Conservation (phyloP, 2,329 filamentous ascomycete genomes). For the Phaeoacremonium minimum region DNA sequence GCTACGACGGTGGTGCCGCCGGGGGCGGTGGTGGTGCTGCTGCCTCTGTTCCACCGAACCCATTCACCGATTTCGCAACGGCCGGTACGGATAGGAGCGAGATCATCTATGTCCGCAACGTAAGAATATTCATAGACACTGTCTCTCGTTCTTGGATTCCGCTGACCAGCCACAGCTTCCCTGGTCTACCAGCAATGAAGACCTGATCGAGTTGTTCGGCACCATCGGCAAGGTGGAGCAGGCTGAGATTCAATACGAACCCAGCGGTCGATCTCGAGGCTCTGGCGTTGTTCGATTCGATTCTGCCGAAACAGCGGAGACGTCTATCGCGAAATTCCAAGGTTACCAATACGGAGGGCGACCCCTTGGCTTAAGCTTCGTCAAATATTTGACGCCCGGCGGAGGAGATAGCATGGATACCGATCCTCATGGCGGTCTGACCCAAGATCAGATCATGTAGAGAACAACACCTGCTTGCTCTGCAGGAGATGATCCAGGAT, state of each 20-base stretch:
- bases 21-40: conserved; percentile 34
- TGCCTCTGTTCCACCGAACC: conserved; percentile 64
- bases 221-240: conserved; percentile 98
- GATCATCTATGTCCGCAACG: conserved; percentile 93
- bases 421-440: conserved; percentile 68
- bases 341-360: conserved; percentile 96
- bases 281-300: conserved; percentile 97
- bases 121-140: conserved; percentile 59
- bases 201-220: conserved; percentile 91
- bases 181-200: conserved; percentile 98
- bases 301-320: conserved; percentile 76
- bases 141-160: too few relatives aligned
- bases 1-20: conserved; percentile 28
- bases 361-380: conserved; percentile 86
- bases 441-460: conserved; percentile 98
- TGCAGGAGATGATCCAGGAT: too few relatives aligned
- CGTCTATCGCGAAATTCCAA: conserved; percentile 93
- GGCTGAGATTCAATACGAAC: conserved; percentile 98
- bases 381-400: conserved; percentile 77
- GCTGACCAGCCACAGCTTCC: too few relatives aligned
- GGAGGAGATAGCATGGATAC: conserved; percentile 76
- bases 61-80: conserved; percentile 90
- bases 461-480: too few relatives aligned
- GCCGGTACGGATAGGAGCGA: conserved; percentile 79
- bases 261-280: conserved; percentile 89